phyloP scores from a whole-genome alignment of 2,329 filamentous ascomycete species.

The Fusarium marasasianum region DNA sequence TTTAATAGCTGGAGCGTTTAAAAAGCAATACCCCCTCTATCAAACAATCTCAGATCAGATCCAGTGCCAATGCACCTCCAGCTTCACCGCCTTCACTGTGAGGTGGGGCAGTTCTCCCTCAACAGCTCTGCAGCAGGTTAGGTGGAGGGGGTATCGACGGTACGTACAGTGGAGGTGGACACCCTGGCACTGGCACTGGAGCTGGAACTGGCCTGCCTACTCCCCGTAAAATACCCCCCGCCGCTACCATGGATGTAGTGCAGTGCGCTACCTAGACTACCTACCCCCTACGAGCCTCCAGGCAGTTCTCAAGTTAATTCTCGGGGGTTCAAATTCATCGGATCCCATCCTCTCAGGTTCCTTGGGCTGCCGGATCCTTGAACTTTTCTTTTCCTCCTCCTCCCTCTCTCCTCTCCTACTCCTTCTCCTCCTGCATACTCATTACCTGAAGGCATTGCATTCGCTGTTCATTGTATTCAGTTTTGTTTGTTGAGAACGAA shows the following conservation, averaged over 20 bases:
- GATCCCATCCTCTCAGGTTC: slow-evolving; percentile 29
- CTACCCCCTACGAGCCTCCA: slow-evolving; percentile 18
- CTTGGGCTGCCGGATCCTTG: slow-evolving; percentile 31
- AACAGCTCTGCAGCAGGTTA: slow-evolving; percentile 6
- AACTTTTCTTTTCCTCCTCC: slow-evolving; percentile 6
- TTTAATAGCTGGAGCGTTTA: neutral
- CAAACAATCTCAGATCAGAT: neutral
- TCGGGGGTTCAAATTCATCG: slow-evolving; percentile 41
- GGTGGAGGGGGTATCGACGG: neutral
- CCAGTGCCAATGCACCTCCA: slow-evolving; percentile 8
- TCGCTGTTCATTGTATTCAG: neutral
- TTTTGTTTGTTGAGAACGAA: slow-evolving; percentile 2
- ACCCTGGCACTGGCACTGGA: slow-evolving; percentile 20
- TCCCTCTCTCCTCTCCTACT: slow-evolving; percentile 3
- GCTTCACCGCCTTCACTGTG: slow-evolving; percentile 41
- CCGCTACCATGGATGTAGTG: slow-evolving; percentile 13
- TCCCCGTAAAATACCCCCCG: slow-evolving; percentile 21
- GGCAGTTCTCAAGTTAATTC: slow-evolving; percentile 30
- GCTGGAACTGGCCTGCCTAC: neutral
- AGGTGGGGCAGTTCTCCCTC: slow-evolving; percentile 34
- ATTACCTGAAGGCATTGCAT: neutral
- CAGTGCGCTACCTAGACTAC: slow-evolving; percentile 4
- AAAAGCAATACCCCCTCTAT: slow-evolving; percentile 6
- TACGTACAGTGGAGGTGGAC: slow-evolving; percentile 18
- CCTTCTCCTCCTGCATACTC: neutral